Percentiles rank a stretch among this genome's conserved stretches.
phyloP scores from a whole-genome alignment of 2,329 filamentous ascomycete genomes.

The Botrytis aclada region DNA sequence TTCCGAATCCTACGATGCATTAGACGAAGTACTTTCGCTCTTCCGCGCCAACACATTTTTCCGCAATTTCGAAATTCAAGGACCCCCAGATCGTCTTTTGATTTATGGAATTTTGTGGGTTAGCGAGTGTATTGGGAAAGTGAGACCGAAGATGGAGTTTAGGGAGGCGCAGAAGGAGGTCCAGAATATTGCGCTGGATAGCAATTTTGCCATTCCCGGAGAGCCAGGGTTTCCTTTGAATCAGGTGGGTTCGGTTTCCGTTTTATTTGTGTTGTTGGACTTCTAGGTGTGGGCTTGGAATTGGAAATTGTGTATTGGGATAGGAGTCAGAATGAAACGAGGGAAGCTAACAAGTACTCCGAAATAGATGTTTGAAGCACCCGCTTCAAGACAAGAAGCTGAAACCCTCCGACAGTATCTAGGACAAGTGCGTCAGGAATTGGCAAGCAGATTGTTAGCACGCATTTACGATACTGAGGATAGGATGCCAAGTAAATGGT shows the following conservation, averaged over 20 bases:
- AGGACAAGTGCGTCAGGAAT: conserved; percentile 87
- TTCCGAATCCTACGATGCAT: conserved; percentile 89
- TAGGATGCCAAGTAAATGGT: conserved; percentile 79
- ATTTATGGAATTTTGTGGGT: conserved; percentile 97
- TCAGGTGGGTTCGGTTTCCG: conserved; percentile 55
- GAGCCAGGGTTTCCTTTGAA: conserved; percentile 92
- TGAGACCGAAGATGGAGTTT: conserved; percentile 68
- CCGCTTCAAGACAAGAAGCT: conserved; percentile 80
- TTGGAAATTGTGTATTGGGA: neutral
- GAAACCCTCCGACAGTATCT: conserved; percentile 88
- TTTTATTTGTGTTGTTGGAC: neutral
- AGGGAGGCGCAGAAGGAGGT: conserved; percentile 69
- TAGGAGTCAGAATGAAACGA: neutral
- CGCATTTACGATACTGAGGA: conserved; percentile 73
- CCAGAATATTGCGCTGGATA: conserved; percentile 85
- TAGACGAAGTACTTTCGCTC: conserved; percentile 87
- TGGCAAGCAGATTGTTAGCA: conserved; percentile 77
- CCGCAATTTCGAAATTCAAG: conserved; percentile 99
- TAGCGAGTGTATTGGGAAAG: conserved; percentile 84
- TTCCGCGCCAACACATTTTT: conserved; percentile 99
- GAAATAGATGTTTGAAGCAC: conserved; percentile 80
- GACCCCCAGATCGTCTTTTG: conserved; percentile 86
- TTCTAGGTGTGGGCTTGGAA: neutral
- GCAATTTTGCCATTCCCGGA: conserved; percentile 89
- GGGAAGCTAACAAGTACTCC: neutral